A percentile compares a stretch with the other conserved stretches of the same genome.
Evolutionary conservation across 257 asterid species (phyloP).

Genomic region (Solanum megistacrolobum): DNA sequence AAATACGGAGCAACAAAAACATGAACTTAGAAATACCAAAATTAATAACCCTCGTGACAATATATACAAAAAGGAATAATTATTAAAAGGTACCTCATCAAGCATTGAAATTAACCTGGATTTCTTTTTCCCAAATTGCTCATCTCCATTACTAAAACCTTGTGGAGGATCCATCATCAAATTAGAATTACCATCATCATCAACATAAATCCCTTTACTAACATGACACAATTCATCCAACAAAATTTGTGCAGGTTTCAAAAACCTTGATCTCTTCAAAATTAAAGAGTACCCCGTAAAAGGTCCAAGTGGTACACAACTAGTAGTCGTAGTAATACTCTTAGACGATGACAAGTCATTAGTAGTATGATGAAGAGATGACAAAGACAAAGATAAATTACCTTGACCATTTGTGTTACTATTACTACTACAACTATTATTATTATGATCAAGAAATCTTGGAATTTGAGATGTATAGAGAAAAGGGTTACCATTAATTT

Average conservation of each 20-base stretch:
- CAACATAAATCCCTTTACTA: slow-evolving; percentile 39
- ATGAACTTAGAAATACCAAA: not conserved
- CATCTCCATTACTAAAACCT: slow-evolving; percentile 31
- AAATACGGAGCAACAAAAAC: not conserved
- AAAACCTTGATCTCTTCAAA: slow-evolving; percentile 61
- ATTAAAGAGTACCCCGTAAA: slow-evolving; percentile 87
- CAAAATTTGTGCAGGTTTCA: slow-evolving; percentile 80
- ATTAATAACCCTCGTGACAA: not conserved
- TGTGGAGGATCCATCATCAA: slow-evolving; percentile 20
- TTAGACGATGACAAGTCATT: slow-evolving; percentile 33
- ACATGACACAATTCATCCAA: slow-evolving; percentile 77
- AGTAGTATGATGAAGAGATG: slow-evolving; percentile 44
- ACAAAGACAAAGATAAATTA: slow-evolving; percentile 57
- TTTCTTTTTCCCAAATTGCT: slow-evolving; percentile 55
- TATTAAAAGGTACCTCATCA: slow-evolving; percentile 52
- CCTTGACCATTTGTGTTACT: slow-evolving; percentile 35
- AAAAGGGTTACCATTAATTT: slow-evolving; percentile 28
- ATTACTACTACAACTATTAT: not conserved
- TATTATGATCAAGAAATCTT: slow-evolving; percentile 32
- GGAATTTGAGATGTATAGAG: slow-evolving; percentile 30
- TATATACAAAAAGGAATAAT: not conserved
- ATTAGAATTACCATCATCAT: not conserved
- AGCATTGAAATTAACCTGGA: slow-evolving; percentile 80
- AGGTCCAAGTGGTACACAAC: slow-evolving; percentile 59
- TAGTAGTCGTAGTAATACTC: slow-evolving; percentile 5